Conservation (phyloP, 2,329 filamentous ascomycete genomes). For the Pseudogymnoascus sp. region DNA sequence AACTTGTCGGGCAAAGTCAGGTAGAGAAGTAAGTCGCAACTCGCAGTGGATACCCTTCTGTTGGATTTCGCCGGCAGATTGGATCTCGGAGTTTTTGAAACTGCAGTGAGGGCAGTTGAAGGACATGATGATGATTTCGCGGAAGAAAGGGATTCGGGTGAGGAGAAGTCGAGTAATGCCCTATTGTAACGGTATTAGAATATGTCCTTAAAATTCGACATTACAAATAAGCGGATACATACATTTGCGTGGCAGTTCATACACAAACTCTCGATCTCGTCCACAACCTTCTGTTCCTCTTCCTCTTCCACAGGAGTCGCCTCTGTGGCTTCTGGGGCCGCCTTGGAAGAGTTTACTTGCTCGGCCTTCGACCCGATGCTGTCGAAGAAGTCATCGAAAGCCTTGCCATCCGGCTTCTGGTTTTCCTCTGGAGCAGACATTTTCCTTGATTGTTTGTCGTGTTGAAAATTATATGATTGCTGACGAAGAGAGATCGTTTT, state of each 20-base stretch:
- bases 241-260: conserved; percentile 82
- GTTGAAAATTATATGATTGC: not conserved
- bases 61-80: conserved; percentile 86
- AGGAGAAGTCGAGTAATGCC: conserved; percentile 80
- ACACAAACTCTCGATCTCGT: conserved; percentile 70
- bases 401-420: conserved; percentile 33
- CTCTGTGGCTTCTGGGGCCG: conserved; percentile 22
- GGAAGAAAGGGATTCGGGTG: conserved; percentile 92
- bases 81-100: conserved; percentile 87
- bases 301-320: conserved; percentile 22
- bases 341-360: conserved; percentile 29
- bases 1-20: conserved; percentile 77
- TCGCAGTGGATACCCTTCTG: conserved; percentile 79
- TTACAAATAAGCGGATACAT: conserved; percentile 22
- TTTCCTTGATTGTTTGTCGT: conserved; percentile 13
- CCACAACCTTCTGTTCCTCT: conserved; percentile 49
- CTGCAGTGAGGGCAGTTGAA: conserved; percentile 87
- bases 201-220: conserved; percentile 9
- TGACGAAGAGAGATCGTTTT: conserved; percentile 8
- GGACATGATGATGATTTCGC: conserved; percentile 95
- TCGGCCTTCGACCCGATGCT: conserved; percentile 53
- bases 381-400: conserved; percentile 52
- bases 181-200: conserved; percentile 35
- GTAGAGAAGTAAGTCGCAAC: conserved; percentile 62
- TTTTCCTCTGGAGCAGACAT: conserved; percentile 39